Evolutionary conservation across 1,284 basidiomycete genomes (phyloP).

Genomic region (Moesziomyces aphidis): DNA sequence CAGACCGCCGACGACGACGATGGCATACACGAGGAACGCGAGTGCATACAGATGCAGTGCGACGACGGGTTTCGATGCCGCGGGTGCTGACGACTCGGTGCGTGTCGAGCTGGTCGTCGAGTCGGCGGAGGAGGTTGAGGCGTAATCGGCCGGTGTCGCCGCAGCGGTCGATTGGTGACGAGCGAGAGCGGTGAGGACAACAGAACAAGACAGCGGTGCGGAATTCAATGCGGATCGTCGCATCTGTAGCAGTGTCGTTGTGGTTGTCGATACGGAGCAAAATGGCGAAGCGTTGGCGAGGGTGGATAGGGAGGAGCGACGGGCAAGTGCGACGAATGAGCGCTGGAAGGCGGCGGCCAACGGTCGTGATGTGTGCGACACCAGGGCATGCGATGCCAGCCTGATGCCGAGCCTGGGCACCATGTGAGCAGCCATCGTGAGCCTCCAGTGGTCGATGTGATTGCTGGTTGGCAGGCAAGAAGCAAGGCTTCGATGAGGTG

Average conservation of each 20-base stretch:
- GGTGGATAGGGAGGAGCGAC: not conserved
- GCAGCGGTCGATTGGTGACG: conserved; percentile 18
- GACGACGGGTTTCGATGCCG: conserved; percentile 78
- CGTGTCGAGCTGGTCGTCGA: not conserved
- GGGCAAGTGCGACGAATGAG: not conserved
- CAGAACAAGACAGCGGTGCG: not conserved
- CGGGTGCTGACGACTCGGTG: not conserved
- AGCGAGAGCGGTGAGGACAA: not conserved
- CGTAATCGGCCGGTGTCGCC: not conserved
- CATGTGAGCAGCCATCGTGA: conserved; percentile 8
- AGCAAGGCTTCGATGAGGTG: not conserved
- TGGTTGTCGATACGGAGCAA: not conserved
- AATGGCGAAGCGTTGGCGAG: not conserved
- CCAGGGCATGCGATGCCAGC: conserved; percentile 2
- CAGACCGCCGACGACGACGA: conserved; percentile 94
- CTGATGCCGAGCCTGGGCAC: conserved; percentile 14
- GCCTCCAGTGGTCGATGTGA: not conserved
- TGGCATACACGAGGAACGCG: conserved; percentile 85
- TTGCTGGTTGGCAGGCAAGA: not conserved
- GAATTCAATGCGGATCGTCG: not conserved
- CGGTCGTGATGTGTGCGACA: not conserved
- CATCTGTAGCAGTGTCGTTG: not conserved
- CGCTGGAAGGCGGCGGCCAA: not conserved
- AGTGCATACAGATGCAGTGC: conserved; percentile 83
- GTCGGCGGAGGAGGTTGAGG: not conserved